Evolutionary conservation across 1,284 basidiomycete species (phyloP), one percentile per base, ranked within the genome.

Genomic region (Naganishia liquefaciens): DNA sequence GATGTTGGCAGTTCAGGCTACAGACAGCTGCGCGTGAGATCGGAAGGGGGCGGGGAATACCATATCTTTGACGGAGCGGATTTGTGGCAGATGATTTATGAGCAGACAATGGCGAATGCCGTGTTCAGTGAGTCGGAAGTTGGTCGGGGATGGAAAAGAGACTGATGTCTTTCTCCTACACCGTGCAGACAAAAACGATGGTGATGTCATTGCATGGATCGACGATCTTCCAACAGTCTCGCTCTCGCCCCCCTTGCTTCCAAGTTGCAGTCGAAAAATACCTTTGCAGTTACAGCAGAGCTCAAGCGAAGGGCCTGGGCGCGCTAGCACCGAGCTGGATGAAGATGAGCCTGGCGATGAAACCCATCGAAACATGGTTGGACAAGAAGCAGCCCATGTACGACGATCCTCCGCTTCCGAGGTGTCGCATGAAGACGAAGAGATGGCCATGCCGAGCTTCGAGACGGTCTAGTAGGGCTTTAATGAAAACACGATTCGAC

Each of bases 41-140:
- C 17, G 43, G 44, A 47, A 30, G 44, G 25, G 21, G 44, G 15
- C 43, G 39, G 53, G 23, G 23, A 40, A 11, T 49, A 50, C 37
- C 40, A 25, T 17, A 30, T 47, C 5, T 23, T 60, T n/a, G 57
- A 60, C 3, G 57, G 39, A 28, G 19, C 47, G n/a, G 46, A 25
- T 2, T 11, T 60, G 28, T 60, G 57, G 57, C 15, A 60, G n/a
- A 37, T 39, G 27, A 60, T 60, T 13, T 60, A 60, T 37, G 19
- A 25, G 3, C 46, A 60, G 27, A 60, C 57, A 25, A 27, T 50
- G 46, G 33, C 27, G 13, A 27, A 40, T 46, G 57, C 46, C 28
- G 47, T 25, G 5, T 60, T 60, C 21, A 50, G 57, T 60, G 30
- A 60, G 57, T 50, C 6, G 7, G 10, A 17, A 40, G 10, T 17